These are phyloP conservation scores for Bassia scoparia DNA, from an alignment of 148 eudicot genomes.

Conservation along the genomic window DNA sequence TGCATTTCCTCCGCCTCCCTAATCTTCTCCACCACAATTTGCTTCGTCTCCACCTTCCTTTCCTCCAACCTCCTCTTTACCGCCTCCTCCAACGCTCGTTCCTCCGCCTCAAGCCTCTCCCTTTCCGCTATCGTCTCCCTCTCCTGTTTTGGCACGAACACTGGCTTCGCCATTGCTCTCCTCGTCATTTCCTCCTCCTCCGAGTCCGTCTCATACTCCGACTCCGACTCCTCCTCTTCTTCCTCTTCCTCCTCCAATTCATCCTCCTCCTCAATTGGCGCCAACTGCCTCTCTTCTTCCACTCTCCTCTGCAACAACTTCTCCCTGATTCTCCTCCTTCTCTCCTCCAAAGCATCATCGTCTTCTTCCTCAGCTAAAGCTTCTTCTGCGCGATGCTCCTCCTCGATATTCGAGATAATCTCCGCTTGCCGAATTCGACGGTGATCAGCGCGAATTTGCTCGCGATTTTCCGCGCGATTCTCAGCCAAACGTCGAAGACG, in stretches of 20 bases:
- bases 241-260: slow-evolving; percentile 40
- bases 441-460: slow-evolving; percentile 61
- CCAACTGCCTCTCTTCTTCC: slow-evolving; percentile 40
- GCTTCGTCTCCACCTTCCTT: slow-evolving; percentile 52
- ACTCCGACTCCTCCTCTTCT: slow-evolving; percentile 37
- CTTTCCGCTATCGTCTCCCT: slow-evolving; percentile 69
- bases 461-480: slow-evolving; percentile 44
- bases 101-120: slow-evolving; percentile 59
- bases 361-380: slow-evolving; percentile 64
- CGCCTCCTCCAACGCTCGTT: slow-evolving; percentile 52
- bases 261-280: slow-evolving; percentile 53
- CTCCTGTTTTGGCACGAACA: slow-evolving; percentile 68
- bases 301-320: slow-evolving; percentile 35
- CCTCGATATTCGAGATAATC: slow-evolving; percentile 55
- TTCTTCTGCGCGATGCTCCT: slow-evolving; percentile 46
- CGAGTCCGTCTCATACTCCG: slow-evolving; percentile 70
- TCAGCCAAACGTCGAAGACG: slow-evolving; percentile 66
- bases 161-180: slow-evolving; percentile 57
- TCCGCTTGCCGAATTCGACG: slow-evolving; percentile 68
- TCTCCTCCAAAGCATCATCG: slow-evolving; percentile 63
- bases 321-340: slow-evolving; percentile 60
- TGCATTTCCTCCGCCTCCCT: slow-evolving; percentile 48
- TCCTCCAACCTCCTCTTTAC: slow-evolving; percentile 49
- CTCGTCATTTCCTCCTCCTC: slow-evolving; percentile 49
- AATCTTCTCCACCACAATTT: slow-evolving; percentile 63